Evolutionary conservation across 129 eudicot species (phyloP).

Genomic region (Tanacetum coccineum): DNA sequence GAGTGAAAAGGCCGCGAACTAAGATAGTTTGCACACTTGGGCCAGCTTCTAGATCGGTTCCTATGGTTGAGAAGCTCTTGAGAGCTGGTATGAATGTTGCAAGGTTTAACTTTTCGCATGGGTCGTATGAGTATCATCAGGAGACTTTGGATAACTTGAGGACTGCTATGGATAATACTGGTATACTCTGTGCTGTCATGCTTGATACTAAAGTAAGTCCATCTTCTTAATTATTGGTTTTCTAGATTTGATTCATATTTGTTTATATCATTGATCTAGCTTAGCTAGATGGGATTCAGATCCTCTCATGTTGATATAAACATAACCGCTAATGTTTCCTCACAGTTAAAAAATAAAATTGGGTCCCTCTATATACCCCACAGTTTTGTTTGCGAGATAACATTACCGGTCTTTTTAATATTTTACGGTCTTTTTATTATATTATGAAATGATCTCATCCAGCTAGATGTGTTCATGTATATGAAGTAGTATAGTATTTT

Average conservation of each 20-base stretch:
- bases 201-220: slow-evolving; percentile 49
- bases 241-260: no score
- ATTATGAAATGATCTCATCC: no score
- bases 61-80: slow-evolving; percentile 51
- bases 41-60: slow-evolving; percentile 57
- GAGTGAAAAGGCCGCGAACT: slow-evolving; percentile 42
- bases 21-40: slow-evolving; percentile 63
- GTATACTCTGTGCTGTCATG: slow-evolving; percentile 60
- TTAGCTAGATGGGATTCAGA: background rate
- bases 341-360: no score
- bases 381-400: no score
- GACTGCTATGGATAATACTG: slow-evolving; percentile 44
- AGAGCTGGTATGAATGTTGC: slow-evolving; percentile 66
- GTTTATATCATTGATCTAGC: background rate
- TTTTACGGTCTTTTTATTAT: no score
- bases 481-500: background rate
- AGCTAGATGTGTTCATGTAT: background rate
- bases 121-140: slow-evolving; percentile 51
- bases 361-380: no score
- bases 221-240: background rate
- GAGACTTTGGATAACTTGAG: slow-evolving; percentile 50
- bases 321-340: no score
- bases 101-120: slow-evolving; percentile 56
- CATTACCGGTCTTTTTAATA: no score
- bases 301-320: no score